Percentiles rank a stretch among this genome's conserved stretches.
Conservation (phyloP, 2,329 filamentous ascomycete species). For the Aspergillus sp. region DNA sequence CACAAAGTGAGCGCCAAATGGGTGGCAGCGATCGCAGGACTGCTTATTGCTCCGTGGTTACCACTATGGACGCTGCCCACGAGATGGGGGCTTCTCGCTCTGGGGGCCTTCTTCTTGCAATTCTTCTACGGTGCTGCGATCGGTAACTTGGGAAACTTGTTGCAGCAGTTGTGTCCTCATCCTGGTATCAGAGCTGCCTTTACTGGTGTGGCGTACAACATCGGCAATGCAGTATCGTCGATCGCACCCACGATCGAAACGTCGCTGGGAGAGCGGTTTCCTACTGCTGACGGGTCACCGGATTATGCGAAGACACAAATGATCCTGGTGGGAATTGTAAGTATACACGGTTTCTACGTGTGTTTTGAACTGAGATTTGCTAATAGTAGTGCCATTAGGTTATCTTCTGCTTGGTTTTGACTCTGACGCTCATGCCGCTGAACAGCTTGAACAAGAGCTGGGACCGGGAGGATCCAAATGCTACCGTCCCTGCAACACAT, state of each 20-base stretch:
- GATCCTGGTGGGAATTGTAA: not conserved
- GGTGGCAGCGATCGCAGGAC: not conserved
- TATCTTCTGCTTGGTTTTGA: not conserved
- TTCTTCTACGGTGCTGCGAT: slow-evolving; percentile 1
- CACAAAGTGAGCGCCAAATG: not conserved
- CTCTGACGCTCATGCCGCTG: not conserved
- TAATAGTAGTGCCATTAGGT: not conserved
- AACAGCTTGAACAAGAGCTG: not conserved
- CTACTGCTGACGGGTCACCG: not conserved
- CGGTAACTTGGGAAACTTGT: not conserved
- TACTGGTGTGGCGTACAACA: not conserved
- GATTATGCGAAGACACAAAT: not conserved
- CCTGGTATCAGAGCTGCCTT: not conserved
- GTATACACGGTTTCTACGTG: not conserved
- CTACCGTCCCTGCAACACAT: not conserved
- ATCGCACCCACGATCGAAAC: not conserved
- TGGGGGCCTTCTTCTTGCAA: not conserved
- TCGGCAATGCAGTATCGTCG: not conserved
- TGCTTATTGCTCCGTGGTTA: not conserved
- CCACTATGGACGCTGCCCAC: not conserved
- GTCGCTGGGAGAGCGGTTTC: not conserved
- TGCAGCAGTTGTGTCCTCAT: not conserved
- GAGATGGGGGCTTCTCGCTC: not conserved
- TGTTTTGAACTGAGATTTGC: not conserved
- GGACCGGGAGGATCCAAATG: not conserved